Conservation (phyloP, 768 basidiomycete species). For the Tubosaeta sp. region DNA sequence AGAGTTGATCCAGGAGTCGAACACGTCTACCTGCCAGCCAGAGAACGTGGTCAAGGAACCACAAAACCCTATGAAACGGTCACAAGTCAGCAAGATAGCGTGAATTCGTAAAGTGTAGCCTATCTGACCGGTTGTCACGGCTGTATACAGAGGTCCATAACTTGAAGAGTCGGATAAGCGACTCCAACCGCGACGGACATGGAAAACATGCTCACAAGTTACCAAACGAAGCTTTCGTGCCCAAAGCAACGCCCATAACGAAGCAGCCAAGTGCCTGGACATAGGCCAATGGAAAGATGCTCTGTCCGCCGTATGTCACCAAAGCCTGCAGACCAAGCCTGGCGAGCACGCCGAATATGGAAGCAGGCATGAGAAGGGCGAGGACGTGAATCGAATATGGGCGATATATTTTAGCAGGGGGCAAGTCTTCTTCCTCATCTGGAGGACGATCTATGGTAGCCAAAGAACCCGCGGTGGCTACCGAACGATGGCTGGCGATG, state of each 20-base stretch:
- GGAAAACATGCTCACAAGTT: conserved; percentile 54
- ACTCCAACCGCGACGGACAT: conserved; percentile 1
- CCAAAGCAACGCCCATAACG: conserved; percentile 80
- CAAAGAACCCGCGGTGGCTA: conserved; percentile 35
- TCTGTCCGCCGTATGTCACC: conserved; percentile 64
- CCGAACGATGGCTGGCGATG: conserved; percentile 32
- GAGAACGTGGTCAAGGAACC: conserved; percentile 97
- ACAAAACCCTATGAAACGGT: conserved; percentile 65
- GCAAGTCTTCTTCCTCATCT: conserved; percentile 28
- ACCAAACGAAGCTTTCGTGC: conserved; percentile 67
- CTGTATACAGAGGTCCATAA: conserved; percentile 85
- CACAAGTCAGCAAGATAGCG: not conserved
- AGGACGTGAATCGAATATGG: conserved; percentile 64
- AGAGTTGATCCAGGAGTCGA: conserved; percentile 78
- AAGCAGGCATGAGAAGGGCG: conserved; percentile 70
- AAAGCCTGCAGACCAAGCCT: conserved; percentile 77
- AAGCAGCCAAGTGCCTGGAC: conserved; percentile 85
- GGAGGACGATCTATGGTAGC: conserved; percentile 41
- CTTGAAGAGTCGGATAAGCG: conserved; percentile 36
- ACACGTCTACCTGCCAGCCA: conserved; percentile 88
- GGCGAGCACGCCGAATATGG: conserved; percentile 82
- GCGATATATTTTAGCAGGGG: conserved; percentile 35
- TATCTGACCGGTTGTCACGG: conserved; percentile 72
- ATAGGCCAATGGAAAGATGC: conserved; percentile 82
- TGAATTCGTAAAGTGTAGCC: not conserved